Evolutionary conservation across 495 filamentous ascomycete species (phyloP).

Genomic region (Penicillium manginii): DNA sequence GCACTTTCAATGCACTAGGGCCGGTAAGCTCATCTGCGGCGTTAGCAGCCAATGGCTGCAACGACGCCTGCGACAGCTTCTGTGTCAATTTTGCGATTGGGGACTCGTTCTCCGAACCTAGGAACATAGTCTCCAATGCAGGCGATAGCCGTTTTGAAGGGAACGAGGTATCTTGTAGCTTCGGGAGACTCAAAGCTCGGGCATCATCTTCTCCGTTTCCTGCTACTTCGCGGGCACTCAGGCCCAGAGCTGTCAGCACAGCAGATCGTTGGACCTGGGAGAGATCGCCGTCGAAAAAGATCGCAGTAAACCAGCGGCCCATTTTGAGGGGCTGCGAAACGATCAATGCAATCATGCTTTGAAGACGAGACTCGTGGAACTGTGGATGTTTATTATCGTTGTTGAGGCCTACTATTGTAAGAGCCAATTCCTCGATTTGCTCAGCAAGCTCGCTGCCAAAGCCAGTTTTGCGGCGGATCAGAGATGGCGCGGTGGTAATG

Average conservation of each 20-base stretch:
- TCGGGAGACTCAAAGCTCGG: constrained; percentile 41
- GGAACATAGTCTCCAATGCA: constrained; percentile 54
- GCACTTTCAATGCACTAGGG: constrained; percentile 82
- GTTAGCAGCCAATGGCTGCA: constrained; percentile 75
- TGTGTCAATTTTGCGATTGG: constrained; percentile 65
- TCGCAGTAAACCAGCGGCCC: constrained; percentile 80
- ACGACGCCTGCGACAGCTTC: constrained; percentile 67
- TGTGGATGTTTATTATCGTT: constrained; percentile 63
- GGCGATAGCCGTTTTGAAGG: constrained; percentile 74
- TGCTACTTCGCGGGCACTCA: constrained; percentile 85
- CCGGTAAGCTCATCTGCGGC: constrained; percentile 71
- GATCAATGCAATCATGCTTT: constrained; percentile 83
- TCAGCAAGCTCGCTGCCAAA: constrained; percentile 88
- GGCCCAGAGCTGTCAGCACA: constrained; percentile 77
- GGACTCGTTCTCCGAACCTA: constrained; percentile 37
- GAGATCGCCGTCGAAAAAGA: constrained; percentile 90
- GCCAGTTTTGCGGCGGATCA: constrained; percentile 86
- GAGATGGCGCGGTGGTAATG: constrained; percentile 69
- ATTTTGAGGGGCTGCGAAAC: constrained; percentile 75
- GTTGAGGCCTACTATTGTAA: constrained; percentile 73
- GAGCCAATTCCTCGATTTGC: constrained; percentile 79
- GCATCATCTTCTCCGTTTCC: constrained; percentile 72
- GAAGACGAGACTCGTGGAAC: constrained; percentile 76
- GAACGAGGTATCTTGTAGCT: constrained; percentile 55
- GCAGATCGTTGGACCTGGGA: constrained; percentile 81